phyloP scores from a whole-genome alignment of 1,284 basidiomycete genomes.

The Stereum hirsutum region DNA sequence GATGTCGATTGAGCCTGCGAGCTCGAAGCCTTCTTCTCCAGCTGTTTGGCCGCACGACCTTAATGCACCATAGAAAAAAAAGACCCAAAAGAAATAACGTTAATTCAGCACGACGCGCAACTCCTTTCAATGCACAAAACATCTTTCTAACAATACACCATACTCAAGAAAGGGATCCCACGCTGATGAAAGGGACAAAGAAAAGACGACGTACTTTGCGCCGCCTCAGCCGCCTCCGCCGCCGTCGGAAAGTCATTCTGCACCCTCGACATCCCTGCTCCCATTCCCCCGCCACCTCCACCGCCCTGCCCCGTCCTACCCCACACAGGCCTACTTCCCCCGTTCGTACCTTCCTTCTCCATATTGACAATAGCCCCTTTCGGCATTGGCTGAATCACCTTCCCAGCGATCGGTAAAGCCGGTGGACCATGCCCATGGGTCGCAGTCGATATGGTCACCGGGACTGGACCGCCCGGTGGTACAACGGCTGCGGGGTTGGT shows the following conservation, averaged over 20 bases:
- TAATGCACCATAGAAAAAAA: too few relatives aligned
- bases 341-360: slow-evolving; percentile 26
- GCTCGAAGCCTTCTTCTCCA: slow-evolving; percentile 20
- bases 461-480: too few relatives aligned
- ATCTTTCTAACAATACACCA: too few relatives aligned
- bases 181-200: slow-evolving; percentile 3
- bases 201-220: slow-evolving; percentile 14
- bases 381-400: slow-evolving; percentile 64
- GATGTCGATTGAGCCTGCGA: slow-evolving; percentile 26
- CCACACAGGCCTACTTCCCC: slow-evolving; percentile 49
- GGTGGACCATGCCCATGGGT: slow-evolving; percentile 29
- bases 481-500: slow-evolving; percentile 20
- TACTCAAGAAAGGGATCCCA: too few relatives aligned
- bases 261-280: slow-evolving; percentile 29
- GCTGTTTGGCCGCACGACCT: slow-evolving; percentile 19
- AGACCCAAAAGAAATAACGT: slow-evolving; percentile 13
- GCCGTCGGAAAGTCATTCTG: slow-evolving; percentile 82
- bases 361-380: slow-evolving; percentile 27
- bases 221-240: slow-evolving; percentile 81
- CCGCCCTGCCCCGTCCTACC: slow-evolving; percentile 38
- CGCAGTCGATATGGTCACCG: too few relatives aligned
- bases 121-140: too few relatives aligned
- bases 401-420: slow-evolving; percentile 46
- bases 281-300: slow-evolving; percentile 19
- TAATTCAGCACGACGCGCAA: too few relatives aligned